Evolutionary conservation across 2,329 filamentous ascomycete species (phyloP).

Genomic region (Aspergillus awamori): DNA sequence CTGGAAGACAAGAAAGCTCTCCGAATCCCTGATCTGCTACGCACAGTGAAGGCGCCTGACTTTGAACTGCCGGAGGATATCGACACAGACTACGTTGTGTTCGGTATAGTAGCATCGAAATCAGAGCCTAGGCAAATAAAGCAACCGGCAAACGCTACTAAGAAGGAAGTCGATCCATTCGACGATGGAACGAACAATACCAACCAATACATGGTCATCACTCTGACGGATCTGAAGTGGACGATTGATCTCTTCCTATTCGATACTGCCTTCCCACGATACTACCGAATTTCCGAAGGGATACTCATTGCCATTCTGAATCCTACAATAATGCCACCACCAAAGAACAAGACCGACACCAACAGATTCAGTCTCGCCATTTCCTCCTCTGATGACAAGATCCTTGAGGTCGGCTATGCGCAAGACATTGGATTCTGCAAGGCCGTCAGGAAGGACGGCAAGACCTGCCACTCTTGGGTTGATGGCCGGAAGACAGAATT

Average conservation of each 20-base stretch:
- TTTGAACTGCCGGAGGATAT: slow-evolving; percentile 77
- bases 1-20: slow-evolving; percentile 77
- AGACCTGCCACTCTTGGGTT: slow-evolving; percentile 79
- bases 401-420: slow-evolving; percentile 84
- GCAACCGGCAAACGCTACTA: slow-evolving; percentile 40
- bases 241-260: slow-evolving; percentile 93
- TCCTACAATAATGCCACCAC: slow-evolving; percentile 85
- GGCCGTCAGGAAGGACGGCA: slow-evolving; percentile 79
- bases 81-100: slow-evolving; percentile 85
- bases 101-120: slow-evolving; percentile 85
- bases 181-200: slow-evolving; percentile 58
- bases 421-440: slow-evolving; percentile 90
- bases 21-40: slow-evolving; percentile 77
- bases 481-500: slow-evolving; percentile 85
- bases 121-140: slow-evolving; percentile 73
- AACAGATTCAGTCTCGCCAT: slow-evolving; percentile 85
- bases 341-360: slow-evolving; percentile 71
- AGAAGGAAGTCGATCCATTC: slow-evolving; percentile 50
- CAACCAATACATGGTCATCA: slow-evolving; percentile 91
- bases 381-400: slow-evolving; percentile 81
- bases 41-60: slow-evolving; percentile 76
- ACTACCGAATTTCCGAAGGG: slow-evolving; percentile 92
- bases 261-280: slow-evolving; percentile 83
- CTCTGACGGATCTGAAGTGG: slow-evolving; percentile 83
- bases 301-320: slow-evolving; percentile 92